phyloP scores from a whole-genome alignment of 441 rosid species.

The Cnidoscolus chayamansa region DNA sequence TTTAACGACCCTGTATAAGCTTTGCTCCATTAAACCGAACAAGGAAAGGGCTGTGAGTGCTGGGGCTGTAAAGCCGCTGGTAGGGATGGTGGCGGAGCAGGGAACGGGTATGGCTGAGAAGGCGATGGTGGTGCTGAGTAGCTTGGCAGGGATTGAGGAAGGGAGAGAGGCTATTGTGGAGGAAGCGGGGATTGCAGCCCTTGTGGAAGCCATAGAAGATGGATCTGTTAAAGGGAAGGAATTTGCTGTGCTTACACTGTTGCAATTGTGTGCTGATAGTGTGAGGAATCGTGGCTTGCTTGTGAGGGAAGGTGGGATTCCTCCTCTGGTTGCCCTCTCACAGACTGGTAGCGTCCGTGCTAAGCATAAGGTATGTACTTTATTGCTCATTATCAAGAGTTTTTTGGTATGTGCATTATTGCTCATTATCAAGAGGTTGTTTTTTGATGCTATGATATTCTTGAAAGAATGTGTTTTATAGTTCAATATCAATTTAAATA shows the following conservation, averaged over 20 bases:
- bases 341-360: slow-evolving; percentile 69
- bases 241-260: slow-evolving; percentile 65
- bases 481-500: too few species aligned
- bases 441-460: neutral
- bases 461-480: too few species aligned
- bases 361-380: slow-evolving; percentile 59
- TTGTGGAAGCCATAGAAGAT: slow-evolving; percentile 89
- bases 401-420: slow-evolving; percentile 29
- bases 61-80: slow-evolving; percentile 81
- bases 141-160: slow-evolving; percentile 62
- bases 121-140: slow-evolving; percentile 84
- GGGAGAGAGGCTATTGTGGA: slow-evolving; percentile 79
- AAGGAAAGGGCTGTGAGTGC: slow-evolving; percentile 83
- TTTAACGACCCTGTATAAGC: slow-evolving; percentile 76
- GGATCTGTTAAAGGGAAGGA: slow-evolving; percentile 80
- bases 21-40: slow-evolving; percentile 66
- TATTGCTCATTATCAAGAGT: neutral
- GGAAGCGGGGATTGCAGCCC: slow-evolving; percentile 78
- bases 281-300: slow-evolving; percentile 76
- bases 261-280: slow-evolving; percentile 70
- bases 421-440: neutral
- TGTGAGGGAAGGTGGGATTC: slow-evolving; percentile 89
- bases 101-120: slow-evolving; percentile 85
- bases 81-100: slow-evolving; percentile 64
- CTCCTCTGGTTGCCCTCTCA: slow-evolving; percentile 85